These are phyloP conservation scores for Hysterangium stoloniferum DNA, from an alignment of 768 basidiomycete species.

Conservation along the genomic window DNA sequence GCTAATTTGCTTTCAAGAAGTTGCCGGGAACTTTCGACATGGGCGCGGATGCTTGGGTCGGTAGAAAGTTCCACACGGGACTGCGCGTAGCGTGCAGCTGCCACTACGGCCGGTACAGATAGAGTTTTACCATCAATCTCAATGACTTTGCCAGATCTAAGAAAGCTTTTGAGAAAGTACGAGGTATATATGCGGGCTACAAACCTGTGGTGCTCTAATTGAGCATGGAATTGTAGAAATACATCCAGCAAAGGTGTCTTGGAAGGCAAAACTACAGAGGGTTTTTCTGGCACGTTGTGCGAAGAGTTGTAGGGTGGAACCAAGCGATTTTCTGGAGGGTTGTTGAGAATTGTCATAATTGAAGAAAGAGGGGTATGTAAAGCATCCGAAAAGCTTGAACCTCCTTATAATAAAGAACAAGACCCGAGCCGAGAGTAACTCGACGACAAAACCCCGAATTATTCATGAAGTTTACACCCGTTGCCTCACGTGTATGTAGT, in stretches of 20 bases:
- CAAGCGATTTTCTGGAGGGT: background rate
- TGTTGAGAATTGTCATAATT: constrained; percentile 1
- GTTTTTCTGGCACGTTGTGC: no score
- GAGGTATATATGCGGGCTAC: no score
- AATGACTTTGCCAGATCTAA: constrained; percentile 42
- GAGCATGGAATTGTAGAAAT: constrained; percentile 9
- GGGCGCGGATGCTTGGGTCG: constrained; percentile 38
- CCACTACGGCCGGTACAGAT: constrained; percentile 71
- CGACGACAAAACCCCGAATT: no score
- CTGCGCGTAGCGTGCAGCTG: constrained; percentile 53
- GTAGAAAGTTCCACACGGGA: constrained; percentile 38
- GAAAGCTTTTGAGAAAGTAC: background rate
- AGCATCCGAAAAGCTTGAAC: background rate
- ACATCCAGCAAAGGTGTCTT: background rate
- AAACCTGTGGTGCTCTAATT: constrained; percentile 2
- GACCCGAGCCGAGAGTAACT: no score
- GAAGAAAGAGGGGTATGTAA: background rate
- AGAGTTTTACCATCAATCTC: constrained; percentile 62
- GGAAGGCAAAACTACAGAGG: no score
- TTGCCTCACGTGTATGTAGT: no score
- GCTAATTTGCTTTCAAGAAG: constrained; percentile 62
- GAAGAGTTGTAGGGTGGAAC: no score
- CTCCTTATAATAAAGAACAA: no score
- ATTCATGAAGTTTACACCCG: no score
- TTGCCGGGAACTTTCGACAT: constrained; percentile 54